Evolutionary conservation across 2,329 filamentous ascomycete species (phyloP).

Genomic region (Epichloe uncinata): DNA sequence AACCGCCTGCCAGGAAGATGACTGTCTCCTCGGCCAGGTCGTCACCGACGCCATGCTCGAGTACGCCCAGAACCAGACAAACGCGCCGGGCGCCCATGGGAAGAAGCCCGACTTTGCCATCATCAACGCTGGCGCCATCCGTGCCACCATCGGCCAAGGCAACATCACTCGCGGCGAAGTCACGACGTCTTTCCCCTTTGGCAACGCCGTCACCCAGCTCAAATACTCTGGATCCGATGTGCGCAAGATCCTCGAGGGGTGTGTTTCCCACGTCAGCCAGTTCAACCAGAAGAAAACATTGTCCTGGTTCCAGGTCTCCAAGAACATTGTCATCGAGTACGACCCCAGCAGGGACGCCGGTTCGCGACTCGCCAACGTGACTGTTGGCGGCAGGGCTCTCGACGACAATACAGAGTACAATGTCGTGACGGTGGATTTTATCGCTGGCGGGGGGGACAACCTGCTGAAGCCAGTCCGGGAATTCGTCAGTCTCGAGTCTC

Average conservation of each 20-base stretch:
- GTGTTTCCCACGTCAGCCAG: conserved; percentile 40
- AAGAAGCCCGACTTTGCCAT: conserved; percentile 38
- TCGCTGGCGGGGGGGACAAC: conserved; percentile 50
- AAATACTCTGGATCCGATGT: conserved; percentile 37
- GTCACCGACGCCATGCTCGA: conserved; percentile 47
- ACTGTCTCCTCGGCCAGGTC: conserved; percentile 45
- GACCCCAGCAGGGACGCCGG: conserved; percentile 37
- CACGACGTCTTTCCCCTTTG: conserved; percentile 52
- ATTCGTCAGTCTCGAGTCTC: conserved; percentile 34
- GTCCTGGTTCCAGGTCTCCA: conserved; percentile 48
- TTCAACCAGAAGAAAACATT: conserved; percentile 38
- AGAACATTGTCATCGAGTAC: conserved; percentile 42
- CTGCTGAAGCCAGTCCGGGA: conserved; percentile 30
- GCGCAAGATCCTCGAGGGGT: conserved; percentile 45
- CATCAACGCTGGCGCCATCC: conserved; percentile 51
- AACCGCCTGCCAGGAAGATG: conserved; percentile 39
- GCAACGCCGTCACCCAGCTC: conserved; percentile 49
- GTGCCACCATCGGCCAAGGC: conserved; percentile 47
- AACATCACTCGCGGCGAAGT: conserved; percentile 50
- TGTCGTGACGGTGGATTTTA: conserved; percentile 49
- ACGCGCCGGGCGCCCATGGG: conserved; percentile 15
- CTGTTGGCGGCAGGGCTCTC: conserved; percentile 34
- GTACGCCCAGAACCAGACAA: conserved; percentile 39
- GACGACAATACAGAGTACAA: conserved; percentile 35
- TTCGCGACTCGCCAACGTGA: conserved; percentile 37